phyloP scores from a whole-genome alignment of 2,329 filamentous ascomycete species.

The Byssochlamys sp. region DNA sequence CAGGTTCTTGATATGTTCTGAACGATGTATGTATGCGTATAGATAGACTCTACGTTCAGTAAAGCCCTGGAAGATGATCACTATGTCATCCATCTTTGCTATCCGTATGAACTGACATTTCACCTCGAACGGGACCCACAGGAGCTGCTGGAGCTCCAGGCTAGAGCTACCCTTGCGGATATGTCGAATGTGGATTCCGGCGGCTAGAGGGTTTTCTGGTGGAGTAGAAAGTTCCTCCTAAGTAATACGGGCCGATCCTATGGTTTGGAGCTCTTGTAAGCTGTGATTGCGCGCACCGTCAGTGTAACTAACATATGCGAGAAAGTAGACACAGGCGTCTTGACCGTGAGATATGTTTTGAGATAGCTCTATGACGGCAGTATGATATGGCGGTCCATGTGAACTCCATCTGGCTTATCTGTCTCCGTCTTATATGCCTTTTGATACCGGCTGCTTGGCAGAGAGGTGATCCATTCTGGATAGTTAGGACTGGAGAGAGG shows the following conservation, averaged over 20 bases:
- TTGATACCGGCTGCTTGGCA: neutral
- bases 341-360: neutral
- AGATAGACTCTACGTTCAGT: neutral
- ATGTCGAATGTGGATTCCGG: neutral
- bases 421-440: neutral
- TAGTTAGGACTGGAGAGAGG: neutral
- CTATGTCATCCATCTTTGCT: neutral
- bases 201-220: neutral
- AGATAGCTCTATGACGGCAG: neutral
- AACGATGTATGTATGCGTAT: neutral
- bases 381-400: neutral
- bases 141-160: neutral
- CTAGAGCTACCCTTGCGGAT: neutral
- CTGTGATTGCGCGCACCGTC: neutral
- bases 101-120: neutral
- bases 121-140: neutral
- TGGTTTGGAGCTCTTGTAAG: neutral
- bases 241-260: neutral
- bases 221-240: neutral
- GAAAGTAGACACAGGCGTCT: neutral
- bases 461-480: neutral
- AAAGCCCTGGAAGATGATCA: neutral
- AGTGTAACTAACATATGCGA: neutral
- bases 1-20: neutral
- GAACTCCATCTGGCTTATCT: neutral